Base-by-base conservation (phyloP, 257 asterid genomes). In the Buddleja alternifolia region DNA sequence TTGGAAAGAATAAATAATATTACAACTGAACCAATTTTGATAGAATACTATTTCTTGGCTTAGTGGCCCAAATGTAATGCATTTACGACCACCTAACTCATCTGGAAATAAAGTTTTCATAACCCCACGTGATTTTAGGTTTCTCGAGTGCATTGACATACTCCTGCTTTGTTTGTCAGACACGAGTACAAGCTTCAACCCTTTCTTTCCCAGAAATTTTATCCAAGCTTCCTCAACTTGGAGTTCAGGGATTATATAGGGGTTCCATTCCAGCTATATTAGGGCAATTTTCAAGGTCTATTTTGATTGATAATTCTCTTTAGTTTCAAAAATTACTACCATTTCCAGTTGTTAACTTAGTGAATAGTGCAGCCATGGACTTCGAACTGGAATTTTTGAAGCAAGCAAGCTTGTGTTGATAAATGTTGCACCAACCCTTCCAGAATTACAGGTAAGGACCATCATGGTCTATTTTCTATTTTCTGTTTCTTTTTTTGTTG, bases 201-300 rank as follows among this genome's bases (percentile, higher is more conserved):
- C 96, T 94, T 77, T 74, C 85, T 51, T 87, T 94, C 72, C 88
- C 96, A 15, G 95, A 89, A 77, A 85, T 94, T 78, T 60, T 94
- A 69, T 65, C 99, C 34, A 91, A 83, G 85, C 89, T 94, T 78
- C 97, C 97, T 34, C 89, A 91, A 77, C 69, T 89, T 73, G 99
- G 99, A 70, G 81, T 78, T 45, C 89, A 81, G 10, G 98, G 96
- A 73, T 75, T 94, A 37, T 94, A 94, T 77, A 82, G 93, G 66
- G 99, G 99, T 10, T 94, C 99, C 10, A 76, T 91, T 82, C 99
- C 99, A 29, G 97, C 99, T 37, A 94, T 94, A 79, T 66, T 87
- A 47, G 99, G 99, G 61, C 99, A 94, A 73, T 94, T 94, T 77
- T 91, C 97, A 45, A 91, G 99, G 99, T 91, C 61, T 32, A 60